Percentiles rank a stretch among this genome's conserved stretches.
Conservation (phyloP, 1,284 basidiomycete genomes). For the Kalmanozyma brasiliensis region DNA sequence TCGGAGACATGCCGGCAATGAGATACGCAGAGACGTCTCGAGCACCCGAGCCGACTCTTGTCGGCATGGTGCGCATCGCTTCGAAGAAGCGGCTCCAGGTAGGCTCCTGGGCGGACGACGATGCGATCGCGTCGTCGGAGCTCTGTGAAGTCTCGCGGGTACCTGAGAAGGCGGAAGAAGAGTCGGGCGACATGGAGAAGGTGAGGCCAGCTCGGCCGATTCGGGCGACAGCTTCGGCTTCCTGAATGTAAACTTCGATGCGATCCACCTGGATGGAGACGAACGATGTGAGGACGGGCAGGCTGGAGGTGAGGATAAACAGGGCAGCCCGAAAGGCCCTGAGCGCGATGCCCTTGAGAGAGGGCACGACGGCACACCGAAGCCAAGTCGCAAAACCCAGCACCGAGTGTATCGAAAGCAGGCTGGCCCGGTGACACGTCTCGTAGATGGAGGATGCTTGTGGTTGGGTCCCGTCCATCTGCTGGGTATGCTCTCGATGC, state of each 20-base stretch:
- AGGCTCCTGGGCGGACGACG: conserved; percentile 9
- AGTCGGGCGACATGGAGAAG: conserved; percentile 47
- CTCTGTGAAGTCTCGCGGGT: neutral
- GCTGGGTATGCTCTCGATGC: neutral
- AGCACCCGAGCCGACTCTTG: conserved; percentile 46
- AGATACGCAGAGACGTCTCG: conserved; percentile 50
- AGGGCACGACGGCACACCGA: conserved; percentile 16
- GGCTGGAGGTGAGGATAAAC: conserved; percentile 49
- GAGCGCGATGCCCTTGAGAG: conserved; percentile 15
- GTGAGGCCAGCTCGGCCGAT: conserved; percentile 47
- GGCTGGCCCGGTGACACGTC: conserved; percentile 32
- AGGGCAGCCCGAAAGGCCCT: conserved; percentile 41
- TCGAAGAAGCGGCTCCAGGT: conserved; percentile 22
- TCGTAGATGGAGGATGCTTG: conserved; percentile 10
- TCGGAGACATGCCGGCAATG: conserved; percentile 53
- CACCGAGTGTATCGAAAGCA: conserved; percentile 32
- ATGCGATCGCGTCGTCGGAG: neutral
- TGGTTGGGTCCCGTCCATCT: neutral
- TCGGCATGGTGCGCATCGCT: conserved; percentile 44
- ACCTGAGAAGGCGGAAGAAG: conserved; percentile 1
- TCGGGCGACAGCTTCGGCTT: conserved; percentile 44
- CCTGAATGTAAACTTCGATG: conserved; percentile 49
- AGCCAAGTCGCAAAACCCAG: conserved; percentile 25
- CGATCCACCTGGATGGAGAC: conserved; percentile 59
- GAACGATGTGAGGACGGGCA: conserved; percentile 55